Conservation (phyloP, 192 early-diverging fungal species). For the Coemansia sp. region DNA sequence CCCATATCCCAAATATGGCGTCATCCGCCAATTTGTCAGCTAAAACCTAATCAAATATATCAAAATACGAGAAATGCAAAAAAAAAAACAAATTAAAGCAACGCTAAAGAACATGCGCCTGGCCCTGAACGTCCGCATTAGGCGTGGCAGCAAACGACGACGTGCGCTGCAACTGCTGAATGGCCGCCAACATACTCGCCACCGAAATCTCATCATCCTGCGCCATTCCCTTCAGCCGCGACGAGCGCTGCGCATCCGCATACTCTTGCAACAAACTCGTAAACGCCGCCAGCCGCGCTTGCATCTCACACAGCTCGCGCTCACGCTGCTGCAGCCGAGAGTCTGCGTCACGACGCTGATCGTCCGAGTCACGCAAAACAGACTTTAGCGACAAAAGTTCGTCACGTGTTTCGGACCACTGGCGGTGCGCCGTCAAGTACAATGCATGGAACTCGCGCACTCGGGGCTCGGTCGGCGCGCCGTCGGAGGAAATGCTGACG, state of each 20-base stretch:
- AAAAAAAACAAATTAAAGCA: conserved; percentile 7
- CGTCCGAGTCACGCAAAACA: conserved; percentile 37
- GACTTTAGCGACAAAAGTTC: conserved; percentile 40
- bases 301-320: conserved; percentile 41
- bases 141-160: conserved; percentile 25
- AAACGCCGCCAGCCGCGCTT: conserved; percentile 42
- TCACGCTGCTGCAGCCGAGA: conserved; percentile 29
- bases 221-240: conserved; percentile 11
- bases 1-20: not conserved
- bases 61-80: conserved; percentile 6
- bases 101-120: not conserved
- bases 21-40: conserved; percentile 5
- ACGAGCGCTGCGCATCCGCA: conserved; percentile 19
- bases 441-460: conserved; percentile 29
- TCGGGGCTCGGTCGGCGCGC: conserved; percentile 2
- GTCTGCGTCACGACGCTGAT: conserved; percentile 39
- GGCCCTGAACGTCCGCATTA: not conserved
- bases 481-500: conserved; percentile 25
- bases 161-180: conserved; percentile 49
- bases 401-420: conserved; percentile 40
- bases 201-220: conserved; percentile 33
- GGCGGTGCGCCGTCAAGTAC: conserved; percentile 48
- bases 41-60: not conserved
- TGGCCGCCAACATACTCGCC: conserved; percentile 40
- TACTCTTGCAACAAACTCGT: conserved; percentile 45